A percentile compares a stretch with the other conserved stretches of the same genome.
These are phyloP conservation scores for Ramicandelaber brevisporus DNA, from an alignment of 192 early-diverging fungal genomes.

Conservation along the genomic window DNA sequence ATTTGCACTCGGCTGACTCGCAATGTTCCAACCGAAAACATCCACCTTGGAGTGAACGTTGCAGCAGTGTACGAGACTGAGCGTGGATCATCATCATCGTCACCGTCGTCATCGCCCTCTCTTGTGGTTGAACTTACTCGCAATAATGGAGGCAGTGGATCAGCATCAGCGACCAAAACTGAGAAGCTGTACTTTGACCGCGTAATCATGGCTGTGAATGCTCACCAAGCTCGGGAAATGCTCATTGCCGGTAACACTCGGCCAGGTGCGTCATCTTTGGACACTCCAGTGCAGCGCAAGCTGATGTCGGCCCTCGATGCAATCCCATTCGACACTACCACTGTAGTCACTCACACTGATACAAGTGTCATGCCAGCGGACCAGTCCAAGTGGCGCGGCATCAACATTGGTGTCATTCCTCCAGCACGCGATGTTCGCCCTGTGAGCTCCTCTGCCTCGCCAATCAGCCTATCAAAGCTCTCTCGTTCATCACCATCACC, in stretches of 20 bases:
- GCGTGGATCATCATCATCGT: slow-evolving; percentile 2
- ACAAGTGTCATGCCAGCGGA: slow-evolving; percentile 12
- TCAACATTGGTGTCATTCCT: slow-evolving; percentile 9
- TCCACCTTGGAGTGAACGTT: slow-evolving; percentile 1
- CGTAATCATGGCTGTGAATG: slow-evolving; percentile 12
- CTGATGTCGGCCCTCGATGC: slow-evolving; percentile 9
- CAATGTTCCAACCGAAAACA: slow-evolving; percentile 1
- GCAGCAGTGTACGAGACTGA: neutral
- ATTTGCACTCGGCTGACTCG: slow-evolving; percentile 9
- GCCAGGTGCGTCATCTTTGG: slow-evolving; percentile 2
- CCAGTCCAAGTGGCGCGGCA: slow-evolving; percentile 11
- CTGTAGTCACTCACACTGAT: slow-evolving; percentile 15
- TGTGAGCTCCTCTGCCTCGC: too few relatives aligned
- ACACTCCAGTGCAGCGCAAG: too few relatives aligned
- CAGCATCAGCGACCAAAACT: too few relatives aligned
- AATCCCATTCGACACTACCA: slow-evolving; percentile 13
- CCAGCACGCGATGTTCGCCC: slow-evolving; percentile 6
- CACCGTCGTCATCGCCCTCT: slow-evolving; percentile 2
- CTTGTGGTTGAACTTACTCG: too few relatives aligned
- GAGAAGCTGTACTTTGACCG: slow-evolving; percentile 7
- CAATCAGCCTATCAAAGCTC: too few relatives aligned
- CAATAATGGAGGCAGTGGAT: too few relatives aligned
- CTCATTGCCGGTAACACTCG: neutral
- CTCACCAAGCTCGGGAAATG: slow-evolving; percentile 7
- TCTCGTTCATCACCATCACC: too few relatives aligned